Percentiles rank a stretch among this genome's conserved stretches.
Evolutionary conservation across 768 basidiomycete genomes (phyloP).

Genomic region (Candolleomyces efflorescens): DNA sequence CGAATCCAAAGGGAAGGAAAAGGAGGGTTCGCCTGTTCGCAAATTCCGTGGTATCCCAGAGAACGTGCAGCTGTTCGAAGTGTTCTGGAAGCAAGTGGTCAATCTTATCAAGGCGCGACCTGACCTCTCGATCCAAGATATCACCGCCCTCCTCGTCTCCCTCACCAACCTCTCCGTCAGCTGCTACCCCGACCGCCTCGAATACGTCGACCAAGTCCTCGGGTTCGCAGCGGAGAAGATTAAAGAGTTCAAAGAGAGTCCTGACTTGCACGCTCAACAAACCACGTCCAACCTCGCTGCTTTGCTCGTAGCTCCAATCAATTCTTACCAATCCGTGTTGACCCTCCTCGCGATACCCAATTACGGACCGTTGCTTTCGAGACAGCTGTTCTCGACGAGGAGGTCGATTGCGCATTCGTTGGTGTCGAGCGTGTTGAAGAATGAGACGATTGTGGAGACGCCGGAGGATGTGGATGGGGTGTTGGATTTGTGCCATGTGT

Average conservation of each 20-base stretch:
- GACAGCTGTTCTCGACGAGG: slow-evolving; percentile 87
- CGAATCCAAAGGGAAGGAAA: slow-evolving; percentile 49
- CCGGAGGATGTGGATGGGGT: slow-evolving; percentile 95
- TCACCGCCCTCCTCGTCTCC: slow-evolving; percentile 94
- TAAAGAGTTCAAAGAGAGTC: slow-evolving; percentile 77
- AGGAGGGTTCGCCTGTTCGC: slow-evolving; percentile 50
- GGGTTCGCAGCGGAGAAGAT: slow-evolving; percentile 86
- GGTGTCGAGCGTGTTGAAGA: slow-evolving; percentile 91
- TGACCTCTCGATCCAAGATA: slow-evolving; percentile 94
- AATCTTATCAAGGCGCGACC: slow-evolving; percentile 99
- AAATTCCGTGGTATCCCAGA: slow-evolving; percentile 97
- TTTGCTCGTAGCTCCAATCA: slow-evolving; percentile 90
- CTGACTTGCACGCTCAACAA: slow-evolving; percentile 84
- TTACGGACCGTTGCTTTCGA: slow-evolving; percentile 77
- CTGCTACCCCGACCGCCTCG: slow-evolving; percentile 95
- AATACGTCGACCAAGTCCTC: slow-evolving; percentile 96
- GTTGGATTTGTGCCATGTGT: slow-evolving; percentile 86
- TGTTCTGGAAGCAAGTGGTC: slow-evolving; percentile 98
- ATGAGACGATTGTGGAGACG: slow-evolving; percentile 91
- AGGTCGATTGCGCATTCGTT: slow-evolving; percentile 93
- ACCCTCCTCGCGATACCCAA: slow-evolving; percentile 95
- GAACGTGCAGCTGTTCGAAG: slow-evolving; percentile 93
- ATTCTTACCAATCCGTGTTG: slow-evolving; percentile 93
- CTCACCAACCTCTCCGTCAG: slow-evolving; percentile 92
- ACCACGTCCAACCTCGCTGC: slow-evolving; percentile 90